phyloP scores from a whole-genome alignment of 2,329 filamentous ascomycete genomes.

The Diaporthe sp. region DNA sequence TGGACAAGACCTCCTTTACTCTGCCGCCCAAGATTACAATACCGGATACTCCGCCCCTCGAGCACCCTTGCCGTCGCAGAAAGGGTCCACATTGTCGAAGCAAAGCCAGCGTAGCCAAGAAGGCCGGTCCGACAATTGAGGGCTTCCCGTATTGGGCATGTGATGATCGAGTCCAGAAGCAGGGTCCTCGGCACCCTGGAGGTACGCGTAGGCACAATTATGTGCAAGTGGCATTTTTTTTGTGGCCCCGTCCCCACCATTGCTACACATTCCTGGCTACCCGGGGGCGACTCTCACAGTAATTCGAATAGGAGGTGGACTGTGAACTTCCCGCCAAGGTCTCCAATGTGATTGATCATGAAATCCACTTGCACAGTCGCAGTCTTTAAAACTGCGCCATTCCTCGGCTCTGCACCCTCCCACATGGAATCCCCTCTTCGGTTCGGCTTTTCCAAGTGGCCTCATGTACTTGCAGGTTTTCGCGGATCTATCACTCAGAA shows the following conservation, averaged over 20 bases:
- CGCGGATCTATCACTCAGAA: background rate
- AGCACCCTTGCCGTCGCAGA: conserved; percentile 10
- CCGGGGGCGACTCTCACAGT: conserved; percentile 1
- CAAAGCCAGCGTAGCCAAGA: background rate
- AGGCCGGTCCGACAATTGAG: background rate
- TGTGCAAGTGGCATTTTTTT: conserved; percentile 14
- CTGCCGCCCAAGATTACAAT: background rate
- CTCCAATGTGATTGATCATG: conserved; percentile 3
- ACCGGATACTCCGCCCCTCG: background rate
- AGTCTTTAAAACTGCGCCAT: conserved; percentile 14
- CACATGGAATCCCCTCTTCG: background rate
- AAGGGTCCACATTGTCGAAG: background rate
- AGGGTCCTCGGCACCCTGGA: background rate
- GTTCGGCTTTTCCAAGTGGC: conserved; percentile 8
- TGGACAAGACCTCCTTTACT: conserved; percentile 1
- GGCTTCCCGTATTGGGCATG: background rate
- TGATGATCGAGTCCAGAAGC: background rate
- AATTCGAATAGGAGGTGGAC: conserved; percentile 11
- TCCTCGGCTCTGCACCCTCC: conserved; percentile 6
- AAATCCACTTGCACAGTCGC: conserved; percentile 8
- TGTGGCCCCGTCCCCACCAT: background rate
- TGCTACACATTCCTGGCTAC: background rate
- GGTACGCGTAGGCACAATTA: background rate
- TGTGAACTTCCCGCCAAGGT: conserved; percentile 2
- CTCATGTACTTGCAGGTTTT: background rate